phyloP scores from a whole-genome alignment of 225 moss, liverwort and hornwort genomes.

The Physcomitrium patens region DNA sequence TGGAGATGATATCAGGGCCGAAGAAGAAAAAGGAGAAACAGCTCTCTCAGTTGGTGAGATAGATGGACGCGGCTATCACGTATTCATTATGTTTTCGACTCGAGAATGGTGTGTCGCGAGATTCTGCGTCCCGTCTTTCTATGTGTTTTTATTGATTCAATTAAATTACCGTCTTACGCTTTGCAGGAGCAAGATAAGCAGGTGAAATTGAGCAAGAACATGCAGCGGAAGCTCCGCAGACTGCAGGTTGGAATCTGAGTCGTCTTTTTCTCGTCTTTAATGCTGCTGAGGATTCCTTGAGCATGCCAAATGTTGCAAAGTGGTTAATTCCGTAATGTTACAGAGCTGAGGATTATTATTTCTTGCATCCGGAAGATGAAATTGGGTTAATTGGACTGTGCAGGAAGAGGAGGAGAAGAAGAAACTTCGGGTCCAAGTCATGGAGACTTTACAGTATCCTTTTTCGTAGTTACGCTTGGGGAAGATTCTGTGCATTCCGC shows the following conservation, averaged over 20 bases:
- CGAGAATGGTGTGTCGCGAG: not conserved
- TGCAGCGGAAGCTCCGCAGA: constrained; percentile 68
- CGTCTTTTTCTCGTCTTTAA: not conserved
- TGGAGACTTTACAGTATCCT: constrained; percentile 65
- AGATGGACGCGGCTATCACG: no score
- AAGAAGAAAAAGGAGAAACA: no score
- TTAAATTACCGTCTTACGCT: not conserved
- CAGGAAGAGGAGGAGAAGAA: constrained; percentile 69
- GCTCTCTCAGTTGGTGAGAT: no score
- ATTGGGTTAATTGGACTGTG: not conserved
- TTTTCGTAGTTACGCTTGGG: not conserved
- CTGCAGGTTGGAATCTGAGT: constrained; percentile 36
- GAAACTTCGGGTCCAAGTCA: constrained; percentile 48
- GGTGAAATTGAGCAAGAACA: constrained; percentile 52
- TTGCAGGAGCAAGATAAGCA: constrained; percentile 40
- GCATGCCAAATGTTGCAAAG: not conserved
- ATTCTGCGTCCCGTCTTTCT: not conserved
- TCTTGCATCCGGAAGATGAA: not conserved
- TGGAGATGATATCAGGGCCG: no score
- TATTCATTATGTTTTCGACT: no score
- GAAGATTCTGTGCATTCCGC: not conserved
- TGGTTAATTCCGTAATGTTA: not conserved
- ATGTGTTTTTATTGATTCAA: not conserved
- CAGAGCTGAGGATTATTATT: not conserved
- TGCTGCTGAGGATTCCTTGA: not conserved